phyloP scores from a whole-genome alignment of 2,329 filamentous ascomycete species.

The Septoria linicola region DNA sequence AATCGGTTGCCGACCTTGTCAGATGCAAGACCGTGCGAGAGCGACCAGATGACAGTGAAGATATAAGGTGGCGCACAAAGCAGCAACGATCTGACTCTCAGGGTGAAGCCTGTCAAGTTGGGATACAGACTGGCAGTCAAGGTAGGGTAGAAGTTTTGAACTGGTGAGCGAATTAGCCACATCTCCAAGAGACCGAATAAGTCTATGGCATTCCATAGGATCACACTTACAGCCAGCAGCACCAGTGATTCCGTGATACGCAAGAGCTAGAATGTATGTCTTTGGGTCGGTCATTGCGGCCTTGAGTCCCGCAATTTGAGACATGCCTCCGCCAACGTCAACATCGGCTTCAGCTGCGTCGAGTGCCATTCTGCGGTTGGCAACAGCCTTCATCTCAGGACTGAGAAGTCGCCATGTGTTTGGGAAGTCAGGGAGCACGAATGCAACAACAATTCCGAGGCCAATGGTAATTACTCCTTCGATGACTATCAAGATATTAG shows the following conservation, averaged over 20 bases:
- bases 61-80: slow-evolving; percentile 56
- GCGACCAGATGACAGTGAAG: slow-evolving; percentile 53
- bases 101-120: slow-evolving; percentile 35
- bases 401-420: slow-evolving; percentile 44
- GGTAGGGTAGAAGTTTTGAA: slow-evolving; percentile 59
- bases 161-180: slow-evolving; percentile 36
- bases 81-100: slow-evolving; percentile 48
- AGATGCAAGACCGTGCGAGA: slow-evolving; percentile 47
- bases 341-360: slow-evolving; percentile 53
- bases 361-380: slow-evolving; percentile 51
- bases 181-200: not conserved
- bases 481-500: slow-evolving; percentile 44
- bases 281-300: slow-evolving; percentile 53
- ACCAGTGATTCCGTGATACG: slow-evolving; percentile 51
- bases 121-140: slow-evolving; percentile 46
- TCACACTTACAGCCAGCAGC: slow-evolving; percentile 35
- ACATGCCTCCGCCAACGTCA: slow-evolving; percentile 50
- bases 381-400: slow-evolving; percentile 49
- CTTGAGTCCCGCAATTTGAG: slow-evolving; percentile 52
- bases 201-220: too few species aligned
- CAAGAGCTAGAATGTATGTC: slow-evolving; percentile 50
- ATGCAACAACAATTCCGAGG: slow-evolving; percentile 34
- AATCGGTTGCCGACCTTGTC: slow-evolving; percentile 50
- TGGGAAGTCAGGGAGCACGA: slow-evolving; percentile 51
- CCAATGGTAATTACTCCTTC: slow-evolving; percentile 33